These are phyloP conservation scores for Hymenoscyphus repandus DNA, from an alignment of 2,329 filamentous ascomycete species.

Conservation along the genomic window DNA sequence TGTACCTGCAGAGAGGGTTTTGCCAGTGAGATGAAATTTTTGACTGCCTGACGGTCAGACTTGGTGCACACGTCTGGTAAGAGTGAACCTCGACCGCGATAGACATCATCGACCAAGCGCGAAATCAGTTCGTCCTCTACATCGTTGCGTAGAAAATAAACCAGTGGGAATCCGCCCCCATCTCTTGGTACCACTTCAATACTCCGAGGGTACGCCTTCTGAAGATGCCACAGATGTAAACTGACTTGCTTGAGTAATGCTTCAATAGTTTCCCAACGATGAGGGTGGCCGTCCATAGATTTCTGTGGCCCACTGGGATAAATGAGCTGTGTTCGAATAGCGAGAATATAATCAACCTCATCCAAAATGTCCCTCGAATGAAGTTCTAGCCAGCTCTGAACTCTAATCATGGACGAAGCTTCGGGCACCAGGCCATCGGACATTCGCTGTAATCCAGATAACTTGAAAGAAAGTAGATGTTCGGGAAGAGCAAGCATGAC, in stretches of 20 bases:
- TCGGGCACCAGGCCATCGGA: constrained; percentile 35
- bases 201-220: constrained; percentile 34
- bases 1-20: constrained; percentile 20
- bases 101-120: constrained; percentile 33
- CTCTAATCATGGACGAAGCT: constrained; percentile 38
- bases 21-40: constrained; percentile 24
- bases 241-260: constrained; percentile 29
- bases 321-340: constrained; percentile 36
- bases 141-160: constrained; percentile 41
- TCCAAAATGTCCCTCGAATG: constrained; percentile 46
- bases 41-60: constrained; percentile 27
- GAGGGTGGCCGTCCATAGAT: constrained; percentile 34
- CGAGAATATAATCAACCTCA: constrained; percentile 40
- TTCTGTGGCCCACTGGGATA: constrained; percentile 36
- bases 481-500: constrained; percentile 47
- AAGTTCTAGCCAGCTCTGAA: constrained; percentile 39
- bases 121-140: constrained; percentile 33
- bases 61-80: constrained; percentile 17
- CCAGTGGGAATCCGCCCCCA: constrained; percentile 39
- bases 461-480: constrained; percentile 47
- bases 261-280: constrained; percentile 34
- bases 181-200: constrained; percentile 38
- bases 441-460: constrained; percentile 44
- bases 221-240: constrained; percentile 31
- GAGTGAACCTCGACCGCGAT: constrained; percentile 22